These are phyloP conservation scores for Populus hybrid DNA, from an alignment of 441 rosid genomes.

Conservation along the genomic window DNA sequence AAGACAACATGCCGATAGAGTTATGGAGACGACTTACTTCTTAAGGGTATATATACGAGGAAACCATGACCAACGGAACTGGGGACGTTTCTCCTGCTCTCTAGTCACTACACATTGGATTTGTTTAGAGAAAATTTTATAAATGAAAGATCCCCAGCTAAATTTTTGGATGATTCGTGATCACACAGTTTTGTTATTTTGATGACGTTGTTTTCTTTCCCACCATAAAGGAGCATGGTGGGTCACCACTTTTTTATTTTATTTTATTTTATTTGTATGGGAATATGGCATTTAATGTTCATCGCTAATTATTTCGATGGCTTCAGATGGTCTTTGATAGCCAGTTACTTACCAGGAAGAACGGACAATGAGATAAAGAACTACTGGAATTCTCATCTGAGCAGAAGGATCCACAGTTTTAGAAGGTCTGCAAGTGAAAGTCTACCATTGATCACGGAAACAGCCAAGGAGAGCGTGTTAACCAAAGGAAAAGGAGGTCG, in stretches of 20 bases:
- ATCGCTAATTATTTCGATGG: not conserved
- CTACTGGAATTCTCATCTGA: constrained; percentile 80
- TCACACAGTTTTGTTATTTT: not conserved
- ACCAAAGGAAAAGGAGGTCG: constrained; percentile 39
- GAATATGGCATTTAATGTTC: not conserved
- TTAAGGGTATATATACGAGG: no score
- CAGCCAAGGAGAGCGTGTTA: constrained; percentile 6
- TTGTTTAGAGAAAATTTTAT: not conserved
- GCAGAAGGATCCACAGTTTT: constrained; percentile 49
- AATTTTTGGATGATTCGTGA: not conserved
- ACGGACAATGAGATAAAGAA: constrained; percentile 92
- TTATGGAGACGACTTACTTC: no score
- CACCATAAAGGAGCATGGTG: no score
- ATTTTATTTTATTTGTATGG: no score
- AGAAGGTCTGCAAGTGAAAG: constrained; percentile 15
- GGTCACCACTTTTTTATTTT: not conserved
- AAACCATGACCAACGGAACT: no score
- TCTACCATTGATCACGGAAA: constrained; percentile 3
- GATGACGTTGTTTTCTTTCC: no score
- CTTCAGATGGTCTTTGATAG: constrained; percentile 79
- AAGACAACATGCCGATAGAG: no score
- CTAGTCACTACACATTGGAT: no score
- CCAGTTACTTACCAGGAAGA: constrained; percentile 72
- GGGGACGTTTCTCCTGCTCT: no score
- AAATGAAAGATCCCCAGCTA: not conserved